These are phyloP conservation scores for Quercus phellos DNA, from an alignment of 331 rosid genomes.

Conservation along the genomic window DNA sequence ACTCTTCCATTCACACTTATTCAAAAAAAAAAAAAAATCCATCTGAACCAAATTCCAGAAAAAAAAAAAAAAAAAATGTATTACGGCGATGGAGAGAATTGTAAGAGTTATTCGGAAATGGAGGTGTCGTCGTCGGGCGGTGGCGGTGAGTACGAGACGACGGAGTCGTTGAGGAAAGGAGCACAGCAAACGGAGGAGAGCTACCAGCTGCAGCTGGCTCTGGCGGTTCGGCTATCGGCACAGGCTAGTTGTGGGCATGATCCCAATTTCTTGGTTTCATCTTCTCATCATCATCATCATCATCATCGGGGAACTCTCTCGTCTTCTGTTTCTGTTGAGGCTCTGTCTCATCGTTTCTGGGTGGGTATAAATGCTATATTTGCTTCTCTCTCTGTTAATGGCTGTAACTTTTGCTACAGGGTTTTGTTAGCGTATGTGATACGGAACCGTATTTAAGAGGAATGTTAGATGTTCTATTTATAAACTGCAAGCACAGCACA, in stretches of 20 bases:
- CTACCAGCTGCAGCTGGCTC: slow-evolving; percentile 44
- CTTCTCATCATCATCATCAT: neutral
- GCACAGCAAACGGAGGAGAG: slow-evolving; percentile 48
- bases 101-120: neutral
- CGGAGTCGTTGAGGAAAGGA: slow-evolving; percentile 28
- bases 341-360: slow-evolving; percentile 41
- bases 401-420: no score
- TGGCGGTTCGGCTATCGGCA: slow-evolving; percentile 47
- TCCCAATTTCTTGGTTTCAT: slow-evolving; percentile 24
- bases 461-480: no score
- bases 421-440: no score
- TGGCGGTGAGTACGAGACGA: neutral
- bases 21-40: neutral
- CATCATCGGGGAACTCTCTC: neutral
- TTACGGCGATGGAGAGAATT: neutral
- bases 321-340: slow-evolving; percentile 15
- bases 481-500: no score
- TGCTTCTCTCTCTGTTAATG: no score
- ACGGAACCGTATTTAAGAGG: no score
- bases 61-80: neutral
- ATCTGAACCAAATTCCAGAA: neutral
- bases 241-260: slow-evolving; percentile 19
- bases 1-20: neutral
- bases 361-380: neutral
- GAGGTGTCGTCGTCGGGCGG: neutral